Evolutionary conservation across 2,329 filamentous ascomycete genomes (phyloP), one percentile per base, ranked within the genome.

Genomic region (Colletotrichum sp.): DNA sequence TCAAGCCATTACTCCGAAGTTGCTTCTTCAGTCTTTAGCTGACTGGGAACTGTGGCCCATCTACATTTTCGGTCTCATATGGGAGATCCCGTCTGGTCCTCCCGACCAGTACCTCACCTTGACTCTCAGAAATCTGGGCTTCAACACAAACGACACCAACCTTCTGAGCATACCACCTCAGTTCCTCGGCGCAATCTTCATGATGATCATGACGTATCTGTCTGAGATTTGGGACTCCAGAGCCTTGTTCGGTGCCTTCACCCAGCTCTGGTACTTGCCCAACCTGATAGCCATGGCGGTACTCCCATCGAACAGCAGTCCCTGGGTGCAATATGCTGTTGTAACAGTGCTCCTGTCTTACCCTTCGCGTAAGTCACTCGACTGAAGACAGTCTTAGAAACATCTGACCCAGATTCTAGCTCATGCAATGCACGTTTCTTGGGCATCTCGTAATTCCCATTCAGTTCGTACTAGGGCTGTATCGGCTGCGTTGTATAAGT

Each of bases 381-480:
- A 1, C 15, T 10, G 26, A 4, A 9, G 12, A 18, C 15, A 85
- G 84, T 73, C 85, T 86, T 71, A 66, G 28, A 21, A 12, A 24
- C 7, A 18, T 12, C 38, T 69, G 28, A 62, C 28, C 56, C 82
- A 1, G 80, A 69, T 78, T 6, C 67, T 24, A 84, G 83, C 85
- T 3, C 87, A 90, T 72, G 85, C 88, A 0, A 87, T 89, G 48
- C 86, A 88, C 77, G 87, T 88, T 5, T 85, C 81, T 26, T 89
- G 87, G 86, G 86, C 85, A 77, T 87, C 85, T 3, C 85, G 90
- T 66, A 94, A 94, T 79, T 89, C 91, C 4, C 91, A 92, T 77
- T 87, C 89, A 1, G 91, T 94, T 12, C 87, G 92, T 13, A 91
- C 90, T 8, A 85, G 92, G 8, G 91, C 92, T 2, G 91, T 94